Base-by-base conservation (phyloP, 345 rosid genomes). In the Bruguiera gymnorhiza region DNA sequence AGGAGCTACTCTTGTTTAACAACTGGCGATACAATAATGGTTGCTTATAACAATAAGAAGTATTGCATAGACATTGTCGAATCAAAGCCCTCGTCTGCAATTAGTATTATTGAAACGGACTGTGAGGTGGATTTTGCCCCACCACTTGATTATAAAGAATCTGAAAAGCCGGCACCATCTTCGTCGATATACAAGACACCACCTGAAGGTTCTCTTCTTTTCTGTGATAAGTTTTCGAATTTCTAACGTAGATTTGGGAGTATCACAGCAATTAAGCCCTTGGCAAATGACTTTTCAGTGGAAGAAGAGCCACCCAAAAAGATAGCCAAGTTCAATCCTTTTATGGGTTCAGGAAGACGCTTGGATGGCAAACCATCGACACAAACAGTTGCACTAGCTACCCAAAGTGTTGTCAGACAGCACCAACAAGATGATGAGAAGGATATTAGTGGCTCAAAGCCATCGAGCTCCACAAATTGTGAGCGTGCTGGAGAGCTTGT, bases 1-100 rank as follows among this genome's bases (percentile, higher is more conserved):
- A 81, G 94, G 80, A 86, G 76, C 73, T 89, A 89, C 78, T 85
- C 94, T 58, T 89, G 91, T 80, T 81, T 89, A 69, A 89, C 94
- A 24, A 76, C 60, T 6, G 91, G 94, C 0, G 89, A 89, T 59
- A 82, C 86, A 0, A 80, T 89, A 57, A 85, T 89, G 89, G 85
- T 86, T 79, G 82, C 85, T 13, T 89, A 86, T 57, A 89, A 89
- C 83, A 80, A 88, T 60, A 88, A 86, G 67, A 55, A 84, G 24
- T 89, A 83, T 52, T 86, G 76, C 63, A 86, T 89, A 62, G 63
- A 89, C 75, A 83, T 89, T 61, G 81, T 89, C 9, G 94, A 85
- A 62, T 71, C 89, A n/a, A 86, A 85, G 65, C 91, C 94, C 57
- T 79, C 84, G 56, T 6, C 77, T 43, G 94, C 91, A 36, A 76